Evolutionary conservation across 192 early-diverging fungal species (phyloP).

Genomic region (Coemansia sp.): DNA sequence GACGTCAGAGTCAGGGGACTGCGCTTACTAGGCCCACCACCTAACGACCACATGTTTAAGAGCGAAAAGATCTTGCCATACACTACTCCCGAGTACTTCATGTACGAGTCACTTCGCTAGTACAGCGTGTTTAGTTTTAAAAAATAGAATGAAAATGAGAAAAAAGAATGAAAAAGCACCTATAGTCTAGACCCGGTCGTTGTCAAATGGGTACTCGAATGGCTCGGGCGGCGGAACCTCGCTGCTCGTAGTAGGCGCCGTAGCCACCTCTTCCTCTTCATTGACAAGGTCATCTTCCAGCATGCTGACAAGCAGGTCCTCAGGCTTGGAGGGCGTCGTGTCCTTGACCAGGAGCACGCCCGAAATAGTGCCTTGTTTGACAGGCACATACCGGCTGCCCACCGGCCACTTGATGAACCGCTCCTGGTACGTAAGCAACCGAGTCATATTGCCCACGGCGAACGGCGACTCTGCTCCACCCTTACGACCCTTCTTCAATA

Average conservation of each 20-base stretch:
- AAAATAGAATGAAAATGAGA: slow-evolving; percentile 17
- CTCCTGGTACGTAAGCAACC: slow-evolving; percentile 87
- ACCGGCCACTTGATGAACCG: slow-evolving; percentile 87
- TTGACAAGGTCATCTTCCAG: slow-evolving; percentile 40
- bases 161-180: slow-evolving; percentile 6
- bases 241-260: slow-evolving; percentile 15
- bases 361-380: slow-evolving; percentile 73
- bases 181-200: slow-evolving; percentile 33
- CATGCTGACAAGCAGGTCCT: slow-evolving; percentile 74
- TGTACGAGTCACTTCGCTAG: slow-evolving; percentile 50
- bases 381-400: slow-evolving; percentile 85
- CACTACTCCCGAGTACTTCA: slow-evolving; percentile 38
- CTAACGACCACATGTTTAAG: slow-evolving; percentile 29
- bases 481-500: slow-evolving; percentile 52
- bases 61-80: slow-evolving; percentile 39
- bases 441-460: slow-evolving; percentile 82
- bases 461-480: slow-evolving; percentile 78
- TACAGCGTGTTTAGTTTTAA: neutral
- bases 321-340: slow-evolving; percentile 74
- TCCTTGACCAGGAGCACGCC: slow-evolving; percentile 92
- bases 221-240: slow-evolving; percentile 74
- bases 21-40: slow-evolving; percentile 36
- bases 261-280: slow-evolving; percentile 14
- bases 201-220: slow-evolving; percentile 81
- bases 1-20: slow-evolving; percentile 45